Evolutionary conservation across 1,284 basidiomycete species (phyloP).

Genomic region (Thecaphora thlaspeos): DNA sequence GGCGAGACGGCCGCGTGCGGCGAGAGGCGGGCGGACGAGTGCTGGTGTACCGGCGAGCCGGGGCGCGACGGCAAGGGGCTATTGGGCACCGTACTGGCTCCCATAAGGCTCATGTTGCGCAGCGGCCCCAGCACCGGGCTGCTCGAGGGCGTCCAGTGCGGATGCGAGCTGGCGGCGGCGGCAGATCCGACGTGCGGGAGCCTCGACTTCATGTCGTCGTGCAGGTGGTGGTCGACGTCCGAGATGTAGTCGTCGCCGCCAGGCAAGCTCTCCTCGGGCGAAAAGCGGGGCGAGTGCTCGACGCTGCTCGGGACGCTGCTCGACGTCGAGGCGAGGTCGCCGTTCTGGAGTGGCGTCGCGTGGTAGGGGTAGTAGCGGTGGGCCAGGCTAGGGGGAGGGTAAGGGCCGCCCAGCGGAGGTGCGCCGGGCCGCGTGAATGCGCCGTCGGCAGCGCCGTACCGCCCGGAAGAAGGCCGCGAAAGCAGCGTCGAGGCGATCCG

Average conservation of each 20-base stretch:
- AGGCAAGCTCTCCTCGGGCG: conserved; percentile 43
- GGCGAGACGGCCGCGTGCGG: conserved; percentile 16
- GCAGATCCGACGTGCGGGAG: conserved; percentile 5
- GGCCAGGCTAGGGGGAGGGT: conserved; percentile 30
- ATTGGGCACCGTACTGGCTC: conserved; percentile 51
- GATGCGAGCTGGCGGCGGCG: conserved; percentile 12
- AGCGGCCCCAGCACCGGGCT: conserved; percentile 55
- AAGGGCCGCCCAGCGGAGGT: conserved; percentile 15
- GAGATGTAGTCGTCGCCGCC: conserved; percentile 45
- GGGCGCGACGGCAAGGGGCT: conserved; percentile 49
- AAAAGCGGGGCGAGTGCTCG: conserved; percentile 51
- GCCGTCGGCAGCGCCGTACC: conserved; percentile 17
- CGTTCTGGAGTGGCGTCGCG: conserved; percentile 22
- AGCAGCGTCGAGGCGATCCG: conserved; percentile 41
- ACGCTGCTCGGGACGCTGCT: conserved; percentile 52
- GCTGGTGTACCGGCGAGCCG: conserved; percentile 45
- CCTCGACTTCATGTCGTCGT: conserved; percentile 26
- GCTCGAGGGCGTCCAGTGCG: conserved; percentile 53
- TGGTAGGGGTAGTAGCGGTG: conserved; percentile 32
- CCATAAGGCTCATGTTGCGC: conserved; percentile 54
- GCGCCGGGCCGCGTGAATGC: conserved; percentile 13
- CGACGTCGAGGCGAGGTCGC: conserved; percentile 40
- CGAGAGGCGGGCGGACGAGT: conserved; percentile 9
- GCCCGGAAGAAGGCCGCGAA: conserved; percentile 16
- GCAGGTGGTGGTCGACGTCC: conserved; percentile 40